A percentile compares a stretch with the other conserved stretches of the same genome.
Evolutionary conservation across 768 basidiomycete species (phyloP).

Genomic region (Rhodocollybia butyracea): DNA sequence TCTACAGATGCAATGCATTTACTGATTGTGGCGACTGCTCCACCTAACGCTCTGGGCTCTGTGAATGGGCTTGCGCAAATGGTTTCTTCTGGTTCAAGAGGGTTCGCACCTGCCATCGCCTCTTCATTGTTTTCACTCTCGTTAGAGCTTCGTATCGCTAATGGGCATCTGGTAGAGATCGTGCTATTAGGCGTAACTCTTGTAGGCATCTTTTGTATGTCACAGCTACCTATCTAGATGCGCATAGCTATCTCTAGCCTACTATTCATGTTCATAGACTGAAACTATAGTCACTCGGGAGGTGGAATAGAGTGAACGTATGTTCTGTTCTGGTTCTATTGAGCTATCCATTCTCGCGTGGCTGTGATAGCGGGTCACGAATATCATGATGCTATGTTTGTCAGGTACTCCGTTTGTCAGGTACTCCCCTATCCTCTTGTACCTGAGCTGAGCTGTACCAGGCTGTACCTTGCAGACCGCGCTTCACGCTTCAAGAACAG

Average conservation of each 20-base stretch:
- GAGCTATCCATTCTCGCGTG: no score
- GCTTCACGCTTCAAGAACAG: no score
- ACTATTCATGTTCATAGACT: no score
- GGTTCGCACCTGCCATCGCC: constrained; percentile 50
- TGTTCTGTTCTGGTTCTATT: no score
- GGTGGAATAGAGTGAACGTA: no score
- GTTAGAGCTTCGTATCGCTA: constrained; percentile 36
- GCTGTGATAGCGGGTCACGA: no score
- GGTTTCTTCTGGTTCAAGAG: constrained; percentile 41
- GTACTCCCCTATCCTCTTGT: no score
- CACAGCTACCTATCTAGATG: background rate
- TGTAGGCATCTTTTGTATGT: background rate
- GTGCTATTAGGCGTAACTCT: constrained; percentile 11
- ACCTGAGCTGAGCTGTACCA: no score
- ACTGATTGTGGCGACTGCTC: constrained; percentile 41
- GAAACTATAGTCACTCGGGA: no score
- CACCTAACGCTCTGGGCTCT: constrained; percentile 41
- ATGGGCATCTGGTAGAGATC: constrained; percentile 40
- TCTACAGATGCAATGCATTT: constrained; percentile 45
- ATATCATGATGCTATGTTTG: no score
- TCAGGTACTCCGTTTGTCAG: no score
- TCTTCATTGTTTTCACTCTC: constrained; percentile 58
- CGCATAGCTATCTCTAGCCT: background rate
- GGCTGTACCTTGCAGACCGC: no score
- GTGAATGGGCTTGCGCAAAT: constrained; percentile 57